phyloP scores from a whole-genome alignment of 331 rosid species.

The Stylosanthes scabra region DNA sequence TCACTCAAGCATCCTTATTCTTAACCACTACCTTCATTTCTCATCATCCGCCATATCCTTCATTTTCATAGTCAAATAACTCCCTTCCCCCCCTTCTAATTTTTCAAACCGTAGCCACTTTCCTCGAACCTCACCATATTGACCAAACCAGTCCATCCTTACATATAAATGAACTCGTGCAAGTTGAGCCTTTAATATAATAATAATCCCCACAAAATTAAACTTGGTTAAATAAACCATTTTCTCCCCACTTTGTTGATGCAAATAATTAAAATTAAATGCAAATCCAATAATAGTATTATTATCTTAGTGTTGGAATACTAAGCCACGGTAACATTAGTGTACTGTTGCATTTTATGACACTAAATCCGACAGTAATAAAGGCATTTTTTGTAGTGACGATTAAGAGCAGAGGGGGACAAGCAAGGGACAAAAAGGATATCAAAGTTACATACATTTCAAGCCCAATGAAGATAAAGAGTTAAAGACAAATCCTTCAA shows the following conservation, averaged over 20 bases:
- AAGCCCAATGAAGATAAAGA: slow-evolving; percentile 84
- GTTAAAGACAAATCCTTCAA: slow-evolving; percentile 74
- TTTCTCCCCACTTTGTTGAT: not conserved
- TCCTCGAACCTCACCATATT: slow-evolving; percentile 21
- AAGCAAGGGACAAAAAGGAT: slow-evolving; percentile 43
- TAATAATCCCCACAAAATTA: not conserved
- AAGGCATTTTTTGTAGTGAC: too few species aligned
- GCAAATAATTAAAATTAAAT: slow-evolving; percentile 18
- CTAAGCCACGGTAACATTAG: too few species aligned
- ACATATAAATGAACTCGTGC: slow-evolving; percentile 37
- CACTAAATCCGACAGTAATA: too few species aligned
- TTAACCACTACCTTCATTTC: slow-evolving; percentile 18
- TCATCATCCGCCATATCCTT: not conserved
- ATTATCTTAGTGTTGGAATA: not conserved
- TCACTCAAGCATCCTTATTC: slow-evolving; percentile 37
- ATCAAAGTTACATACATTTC: slow-evolving; percentile 86
- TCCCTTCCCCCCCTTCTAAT: not conserved
- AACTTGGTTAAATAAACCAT: not conserved
- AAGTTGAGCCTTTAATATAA: slow-evolving; percentile 35
- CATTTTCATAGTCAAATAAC: slow-evolving; percentile 33
- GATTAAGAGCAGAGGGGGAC: slow-evolving; percentile 48
- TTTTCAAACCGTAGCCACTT: slow-evolving; percentile 30
- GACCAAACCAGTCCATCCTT: slow-evolving; percentile 27
- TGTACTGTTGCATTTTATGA: too few species aligned
- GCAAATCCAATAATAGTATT: not conserved